Conservation (phyloP, 306 rosid genomes). For the Alnus glutinosa region DNA sequence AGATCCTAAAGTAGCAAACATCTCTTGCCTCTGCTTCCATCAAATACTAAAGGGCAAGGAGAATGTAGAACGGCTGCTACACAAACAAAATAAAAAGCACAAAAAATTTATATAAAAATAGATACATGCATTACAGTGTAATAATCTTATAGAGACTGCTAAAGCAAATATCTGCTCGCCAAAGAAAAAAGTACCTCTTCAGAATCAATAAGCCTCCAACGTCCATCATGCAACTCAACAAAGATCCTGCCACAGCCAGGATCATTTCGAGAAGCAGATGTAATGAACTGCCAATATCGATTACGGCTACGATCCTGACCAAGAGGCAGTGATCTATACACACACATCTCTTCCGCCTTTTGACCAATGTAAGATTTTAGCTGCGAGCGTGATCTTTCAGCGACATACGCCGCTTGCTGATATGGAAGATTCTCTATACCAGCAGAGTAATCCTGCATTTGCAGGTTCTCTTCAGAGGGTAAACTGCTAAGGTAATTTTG, state of each 20-base stretch:
- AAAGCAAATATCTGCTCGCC: slow-evolving; percentile 18
- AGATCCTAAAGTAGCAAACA: slow-evolving; percentile 13
- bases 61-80: background rate
- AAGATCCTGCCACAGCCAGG: slow-evolving; percentile 86
- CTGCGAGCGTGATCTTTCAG: slow-evolving; percentile 58
- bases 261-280: slow-evolving; percentile 67
- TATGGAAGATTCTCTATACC: slow-evolving; percentile 39
- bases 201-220: slow-evolving; percentile 77
- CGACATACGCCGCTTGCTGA: slow-evolving; percentile 48
- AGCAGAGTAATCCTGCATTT: slow-evolving; percentile 45
- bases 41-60: slow-evolving; percentile 6
- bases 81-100: slow-evolving; percentile 10
- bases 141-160: slow-evolving; percentile 20
- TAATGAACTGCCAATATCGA: slow-evolving; percentile 71
- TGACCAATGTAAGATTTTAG: slow-evolving; percentile 64
- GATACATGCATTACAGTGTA: slow-evolving; percentile 6
- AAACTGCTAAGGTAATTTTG: slow-evolving; percentile 32
- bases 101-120: slow-evolving; percentile 2
- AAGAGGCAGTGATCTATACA: slow-evolving; percentile 67
- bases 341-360: slow-evolving; percentile 67
- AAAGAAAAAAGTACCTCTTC: slow-evolving; percentile 53
- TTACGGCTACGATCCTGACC: slow-evolving; percentile 79
- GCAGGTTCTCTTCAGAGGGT: slow-evolving; percentile 45
- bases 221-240: slow-evolving; percentile 63
- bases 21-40: slow-evolving; percentile 24